Evolutionary conservation across 805 yeast genomes (phyloP).

Genomic region (Alloascoidea africana): DNA sequence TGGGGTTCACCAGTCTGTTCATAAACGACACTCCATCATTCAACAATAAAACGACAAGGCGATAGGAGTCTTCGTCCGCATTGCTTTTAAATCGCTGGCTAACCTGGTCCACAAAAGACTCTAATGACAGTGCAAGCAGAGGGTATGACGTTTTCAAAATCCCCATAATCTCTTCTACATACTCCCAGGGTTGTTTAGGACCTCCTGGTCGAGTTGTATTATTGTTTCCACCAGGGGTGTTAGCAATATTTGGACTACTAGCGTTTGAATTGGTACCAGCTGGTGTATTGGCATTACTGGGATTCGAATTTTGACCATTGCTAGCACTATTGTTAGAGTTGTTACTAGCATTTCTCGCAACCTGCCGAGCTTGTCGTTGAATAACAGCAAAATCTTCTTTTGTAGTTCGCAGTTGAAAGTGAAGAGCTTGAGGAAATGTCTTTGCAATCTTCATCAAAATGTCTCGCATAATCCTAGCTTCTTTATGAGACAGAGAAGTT

Average conservation of each 20-base stretch:
- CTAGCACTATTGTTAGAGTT: constrained; percentile 5
- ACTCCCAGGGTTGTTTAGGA: constrained; percentile 80
- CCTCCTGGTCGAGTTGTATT: constrained; percentile 8
- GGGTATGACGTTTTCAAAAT: constrained; percentile 96
- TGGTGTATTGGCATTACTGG: constrained; percentile 8
- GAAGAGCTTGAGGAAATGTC: constrained; percentile 93
- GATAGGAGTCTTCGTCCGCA: constrained; percentile 91
- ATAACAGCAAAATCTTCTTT: constrained; percentile 85
- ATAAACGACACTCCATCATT: constrained; percentile 89
- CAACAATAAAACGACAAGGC: constrained; percentile 80
- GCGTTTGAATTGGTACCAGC: constrained; percentile 4
- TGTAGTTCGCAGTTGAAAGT: constrained; percentile 89
- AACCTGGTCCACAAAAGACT: constrained; percentile 90
- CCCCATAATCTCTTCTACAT: constrained; percentile 85
- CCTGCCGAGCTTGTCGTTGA: constrained; percentile 57
- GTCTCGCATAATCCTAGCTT: constrained; percentile 78
- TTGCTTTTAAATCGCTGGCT: constrained; percentile 85
- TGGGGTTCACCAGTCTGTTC: constrained; percentile 74
- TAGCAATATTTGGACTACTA: too few relatives aligned
- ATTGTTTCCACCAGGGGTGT: constrained; percentile 3
- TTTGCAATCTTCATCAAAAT: constrained; percentile 87
- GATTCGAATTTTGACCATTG: constrained; percentile 7
- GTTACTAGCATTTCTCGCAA: constrained; percentile 20
- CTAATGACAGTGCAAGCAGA: constrained; percentile 77
- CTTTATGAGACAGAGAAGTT: constrained; percentile 80